Percentiles rank a stretch among this genome's conserved stretches.
Evolutionary conservation across 305 asterid genomes (phyloP).

Genomic region (Fraxinus xanthoxyloides): DNA sequence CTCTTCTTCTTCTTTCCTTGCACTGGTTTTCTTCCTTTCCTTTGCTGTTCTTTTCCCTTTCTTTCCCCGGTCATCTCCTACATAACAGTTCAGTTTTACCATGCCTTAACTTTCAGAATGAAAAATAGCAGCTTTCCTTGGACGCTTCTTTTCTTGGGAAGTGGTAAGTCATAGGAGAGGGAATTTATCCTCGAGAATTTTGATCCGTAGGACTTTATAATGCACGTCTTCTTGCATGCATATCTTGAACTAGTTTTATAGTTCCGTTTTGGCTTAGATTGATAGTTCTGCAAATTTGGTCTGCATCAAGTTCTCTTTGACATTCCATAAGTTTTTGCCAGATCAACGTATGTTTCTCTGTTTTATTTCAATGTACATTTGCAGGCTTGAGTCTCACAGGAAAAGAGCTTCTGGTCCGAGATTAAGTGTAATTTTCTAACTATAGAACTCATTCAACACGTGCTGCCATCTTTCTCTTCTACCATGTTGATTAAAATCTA

Average conservation of each 20-base stretch:
- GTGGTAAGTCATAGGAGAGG: too few species aligned
- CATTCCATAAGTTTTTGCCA: neutral
- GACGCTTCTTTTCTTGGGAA: too few species aligned
- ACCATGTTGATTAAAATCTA: conserved; percentile 17
- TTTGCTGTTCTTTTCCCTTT: too few species aligned
- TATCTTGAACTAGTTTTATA: neutral
- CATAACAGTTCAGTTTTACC: too few species aligned
- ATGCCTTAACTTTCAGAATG: too few species aligned
- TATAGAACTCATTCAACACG: conserved; percentile 1
- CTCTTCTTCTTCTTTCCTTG: too few species aligned
- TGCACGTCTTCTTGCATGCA: neutral
- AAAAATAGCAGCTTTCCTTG: too few species aligned
- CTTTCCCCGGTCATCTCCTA: too few species aligned
- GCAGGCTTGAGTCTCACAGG: conserved; percentile 80
- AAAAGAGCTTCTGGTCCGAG: conserved; percentile 86
- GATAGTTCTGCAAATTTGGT: neutral
- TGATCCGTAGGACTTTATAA: neutral
- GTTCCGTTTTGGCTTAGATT: neutral
- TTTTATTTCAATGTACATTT: conserved; percentile 17
- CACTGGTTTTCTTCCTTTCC: too few species aligned
- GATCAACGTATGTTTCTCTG: conserved; percentile 8
- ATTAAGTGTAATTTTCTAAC: conserved; percentile 54
- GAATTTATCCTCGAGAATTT: neutral
- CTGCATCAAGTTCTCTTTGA: neutral
- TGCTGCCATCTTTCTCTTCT: neutral